phyloP scores from a whole-genome alignment of 1,284 basidiomycete genomes.

The Ceratobasidium sp. region DNA sequence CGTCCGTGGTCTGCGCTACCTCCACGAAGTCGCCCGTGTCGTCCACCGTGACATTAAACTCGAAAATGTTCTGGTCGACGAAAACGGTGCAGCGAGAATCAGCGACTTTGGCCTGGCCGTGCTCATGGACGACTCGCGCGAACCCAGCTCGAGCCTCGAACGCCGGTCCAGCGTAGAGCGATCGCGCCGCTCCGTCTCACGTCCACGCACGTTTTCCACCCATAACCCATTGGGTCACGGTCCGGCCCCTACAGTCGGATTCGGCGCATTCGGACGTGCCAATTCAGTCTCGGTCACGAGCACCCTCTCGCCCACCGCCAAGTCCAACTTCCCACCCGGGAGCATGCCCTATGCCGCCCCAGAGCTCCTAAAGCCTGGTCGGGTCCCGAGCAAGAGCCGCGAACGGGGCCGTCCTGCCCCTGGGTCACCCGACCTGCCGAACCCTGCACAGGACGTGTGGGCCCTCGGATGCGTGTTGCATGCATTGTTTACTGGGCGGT shows the following conservation, averaged over 20 bases:
- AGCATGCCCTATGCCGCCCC: constrained; percentile 91
- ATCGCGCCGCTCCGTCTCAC: background rate
- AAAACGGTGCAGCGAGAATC: constrained; percentile 79
- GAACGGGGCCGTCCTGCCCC: constrained; percentile 5
- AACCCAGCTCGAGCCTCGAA: background rate
- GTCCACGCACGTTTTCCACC: constrained; percentile 3
- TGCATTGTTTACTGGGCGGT: constrained; percentile 75
- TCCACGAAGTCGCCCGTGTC: constrained; percentile 79
- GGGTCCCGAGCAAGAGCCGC: constrained; percentile 27
- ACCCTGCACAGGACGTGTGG: constrained; percentile 91
- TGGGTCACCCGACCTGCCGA: constrained; percentile 46
- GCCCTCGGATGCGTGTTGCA: constrained; percentile 89
- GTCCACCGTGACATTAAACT: constrained; percentile 95
- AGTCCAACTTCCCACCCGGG: constrained; percentile 71
- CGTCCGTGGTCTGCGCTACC: constrained; percentile 81
- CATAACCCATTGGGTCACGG: background rate
- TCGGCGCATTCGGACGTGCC: background rate
- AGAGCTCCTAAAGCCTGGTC: constrained; percentile 62
- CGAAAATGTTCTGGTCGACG: constrained; percentile 93
- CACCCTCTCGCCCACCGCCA: constrained; percentile 25
- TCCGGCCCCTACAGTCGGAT: background rate
- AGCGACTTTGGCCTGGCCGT: constrained; percentile 84
- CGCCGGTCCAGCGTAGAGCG: constrained; percentile 11
- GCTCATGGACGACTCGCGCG: constrained; percentile 55
- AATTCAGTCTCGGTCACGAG: constrained; percentile 32